Percentiles rank a stretch among this genome's conserved stretches.
phyloP scores from a whole-genome alignment of 768 basidiomycete species.

The Podaxis sp. region DNA sequence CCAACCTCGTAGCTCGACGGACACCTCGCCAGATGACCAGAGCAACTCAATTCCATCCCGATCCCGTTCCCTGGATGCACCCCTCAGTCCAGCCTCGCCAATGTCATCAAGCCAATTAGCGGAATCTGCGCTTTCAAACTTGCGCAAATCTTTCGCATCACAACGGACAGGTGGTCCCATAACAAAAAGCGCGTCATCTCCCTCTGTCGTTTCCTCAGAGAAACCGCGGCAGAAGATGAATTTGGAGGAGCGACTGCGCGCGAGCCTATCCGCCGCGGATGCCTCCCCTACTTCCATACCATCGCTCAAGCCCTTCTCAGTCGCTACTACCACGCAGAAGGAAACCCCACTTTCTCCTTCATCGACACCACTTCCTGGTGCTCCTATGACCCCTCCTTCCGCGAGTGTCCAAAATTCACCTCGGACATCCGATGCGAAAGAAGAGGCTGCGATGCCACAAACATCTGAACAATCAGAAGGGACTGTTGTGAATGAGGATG shows the following conservation, averaged over 20 bases:
- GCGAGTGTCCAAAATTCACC: constrained; percentile 2
- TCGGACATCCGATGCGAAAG: neutral
- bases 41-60: constrained; percentile 19
- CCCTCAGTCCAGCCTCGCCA: constrained; percentile 25
- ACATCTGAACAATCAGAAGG: neutral
- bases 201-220: constrained; percentile 10
- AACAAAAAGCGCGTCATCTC: constrained; percentile 11
- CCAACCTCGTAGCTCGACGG: constrained; percentile 16
- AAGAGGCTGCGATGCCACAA: neutral
- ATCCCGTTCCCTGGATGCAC: constrained; percentile 30
- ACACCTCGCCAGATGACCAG: constrained; percentile 13
- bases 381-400: constrained; percentile 24
- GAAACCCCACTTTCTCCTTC: constrained; percentile 32
- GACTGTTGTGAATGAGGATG: neutral
- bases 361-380: constrained; percentile 40
- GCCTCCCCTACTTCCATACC: neutral
- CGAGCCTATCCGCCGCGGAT: constrained; percentile 3
- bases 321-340: constrained; percentile 19
- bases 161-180: constrained; percentile 37
- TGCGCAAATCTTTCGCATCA: constrained; percentile 58
- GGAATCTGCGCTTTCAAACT: constrained; percentile 53
- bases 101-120: constrained; percentile 51
- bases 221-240: constrained; percentile 42
- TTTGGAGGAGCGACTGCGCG: constrained; percentile 74
- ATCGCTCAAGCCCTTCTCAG: neutral